phyloP scores from a whole-genome alignment of 2,329 filamentous ascomycete genomes.

The Tolypocladium album region DNA sequence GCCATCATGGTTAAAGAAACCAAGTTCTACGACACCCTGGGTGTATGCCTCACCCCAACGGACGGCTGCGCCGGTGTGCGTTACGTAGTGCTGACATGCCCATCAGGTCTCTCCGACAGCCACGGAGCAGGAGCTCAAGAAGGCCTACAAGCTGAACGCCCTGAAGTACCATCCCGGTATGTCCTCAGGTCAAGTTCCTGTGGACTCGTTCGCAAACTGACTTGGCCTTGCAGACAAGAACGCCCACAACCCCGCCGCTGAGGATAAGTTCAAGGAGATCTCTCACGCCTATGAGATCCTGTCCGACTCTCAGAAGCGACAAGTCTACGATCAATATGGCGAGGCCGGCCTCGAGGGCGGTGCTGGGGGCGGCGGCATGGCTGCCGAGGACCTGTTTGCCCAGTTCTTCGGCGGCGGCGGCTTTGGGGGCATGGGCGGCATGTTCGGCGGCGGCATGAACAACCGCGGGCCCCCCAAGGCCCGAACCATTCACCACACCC shows the following conservation, averaged over 20 bases:
- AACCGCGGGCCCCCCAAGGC: conserved; percentile 77
- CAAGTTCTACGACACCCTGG: conserved; percentile 68
- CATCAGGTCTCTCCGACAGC: conserved; percentile 64
- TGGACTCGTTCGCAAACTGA: conserved; percentile 3
- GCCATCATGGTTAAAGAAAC: conserved; percentile 67
- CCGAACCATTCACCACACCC: conserved; percentile 92
- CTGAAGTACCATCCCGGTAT: conserved; percentile 77
- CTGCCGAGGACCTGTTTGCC: conserved; percentile 89
- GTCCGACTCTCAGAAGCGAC: conserved; percentile 82
- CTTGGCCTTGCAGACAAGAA: conserved; percentile 68
- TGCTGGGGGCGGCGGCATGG: conserved; percentile 72
- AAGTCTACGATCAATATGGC: conserved; percentile 93
- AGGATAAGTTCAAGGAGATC: conserved; percentile 97
- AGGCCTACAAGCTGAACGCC: conserved; percentile 75
- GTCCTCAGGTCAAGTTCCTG: conserved; percentile 14
- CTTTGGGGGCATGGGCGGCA: conserved; percentile 51
- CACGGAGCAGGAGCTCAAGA: conserved; percentile 80
- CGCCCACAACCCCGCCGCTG: conserved; percentile 80
- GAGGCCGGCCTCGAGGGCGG: conserved; percentile 93
- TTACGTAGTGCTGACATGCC: conserved; percentile 9
- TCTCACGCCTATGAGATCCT: conserved; percentile 94
- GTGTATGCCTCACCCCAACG: conserved; percentile 42
- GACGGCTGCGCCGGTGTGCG: neutral
- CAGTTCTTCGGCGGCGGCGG: conserved; percentile 90
- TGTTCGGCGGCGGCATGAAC: conserved; percentile 70